Evolutionary conservation across 2,329 filamentous ascomycete genomes (phyloP).

Genomic region (Teratosphaeria zuluensis): DNA sequence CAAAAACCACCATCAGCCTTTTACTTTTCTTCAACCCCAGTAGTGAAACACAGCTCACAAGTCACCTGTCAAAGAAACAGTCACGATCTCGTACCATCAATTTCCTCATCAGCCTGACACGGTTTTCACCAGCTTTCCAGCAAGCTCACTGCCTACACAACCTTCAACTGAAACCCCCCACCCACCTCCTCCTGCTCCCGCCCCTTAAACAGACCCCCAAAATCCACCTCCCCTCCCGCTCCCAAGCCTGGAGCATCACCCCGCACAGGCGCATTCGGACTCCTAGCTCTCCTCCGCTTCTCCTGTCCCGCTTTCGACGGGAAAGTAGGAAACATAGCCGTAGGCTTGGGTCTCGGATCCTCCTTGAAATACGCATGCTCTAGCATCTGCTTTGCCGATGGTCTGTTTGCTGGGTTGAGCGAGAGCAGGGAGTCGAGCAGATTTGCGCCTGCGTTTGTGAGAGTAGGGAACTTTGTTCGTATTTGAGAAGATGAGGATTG

Average conservation of each 20-base stretch:
- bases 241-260: constrained; percentile 39
- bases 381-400: constrained; percentile 63
- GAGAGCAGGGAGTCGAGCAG: constrained; percentile 62
- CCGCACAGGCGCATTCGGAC: constrained; percentile 72
- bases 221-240: constrained; percentile 32
- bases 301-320: constrained; percentile 92
- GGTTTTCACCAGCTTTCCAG: no score
- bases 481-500: constrained; percentile 42
- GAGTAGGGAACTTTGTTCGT: constrained; percentile 67
- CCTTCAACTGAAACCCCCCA: constrained; percentile 34
- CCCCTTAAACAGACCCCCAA: constrained; percentile 41
- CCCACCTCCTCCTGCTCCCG: constrained; percentile 39
- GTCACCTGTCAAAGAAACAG: no score
- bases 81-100: no score
- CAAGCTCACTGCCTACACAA: constrained; percentile 12
- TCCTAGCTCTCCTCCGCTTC: constrained; percentile 54
- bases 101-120: no score
- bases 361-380: constrained; percentile 77
- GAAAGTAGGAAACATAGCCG: constrained; percentile 93
- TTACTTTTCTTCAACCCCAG: no score
- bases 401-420: constrained; percentile 63
- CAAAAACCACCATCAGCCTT: no score
- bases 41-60: no score
- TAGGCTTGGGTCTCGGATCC: constrained; percentile 79
- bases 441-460: constrained; percentile 63